A percentile compares a stretch with the other conserved stretches of the same genome.
These are phyloP conservation scores for Cryptococcus sp. DNA, from an alignment of 1,284 basidiomycete species.

Conservation along the genomic window DNA sequence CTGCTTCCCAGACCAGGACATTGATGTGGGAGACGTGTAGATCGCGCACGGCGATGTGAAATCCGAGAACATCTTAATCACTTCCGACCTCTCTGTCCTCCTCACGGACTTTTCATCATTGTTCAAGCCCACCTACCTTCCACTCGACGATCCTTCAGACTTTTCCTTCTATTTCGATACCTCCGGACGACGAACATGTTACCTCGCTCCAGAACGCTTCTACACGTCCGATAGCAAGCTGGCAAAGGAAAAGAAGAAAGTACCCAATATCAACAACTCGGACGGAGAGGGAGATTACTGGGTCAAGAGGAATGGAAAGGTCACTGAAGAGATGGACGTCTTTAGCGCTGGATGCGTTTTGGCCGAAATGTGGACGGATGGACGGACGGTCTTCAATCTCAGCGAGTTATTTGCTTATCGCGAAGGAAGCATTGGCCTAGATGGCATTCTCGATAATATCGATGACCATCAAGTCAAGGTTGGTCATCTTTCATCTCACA, in stretches of 20 bases:
- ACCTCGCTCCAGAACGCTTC: slow-evolving; percentile 95
- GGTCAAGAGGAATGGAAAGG: slow-evolving; percentile 67
- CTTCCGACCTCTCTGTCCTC: slow-evolving; percentile 93
- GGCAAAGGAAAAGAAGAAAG: slow-evolving; percentile 61
- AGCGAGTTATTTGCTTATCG: slow-evolving; percentile 96
- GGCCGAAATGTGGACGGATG: slow-evolving; percentile 94
- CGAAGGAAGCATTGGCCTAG: slow-evolving; percentile 77
- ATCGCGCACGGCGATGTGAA: slow-evolving; percentile 97
- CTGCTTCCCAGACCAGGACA: not conserved
- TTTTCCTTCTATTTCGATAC: slow-evolving; percentile 99
- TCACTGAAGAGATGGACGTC: slow-evolving; percentile 97
- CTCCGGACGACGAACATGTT: slow-evolving; percentile 88
- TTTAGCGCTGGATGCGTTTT: slow-evolving; percentile 96
- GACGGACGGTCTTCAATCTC: slow-evolving; percentile 88
- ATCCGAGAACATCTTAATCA: slow-evolving; percentile 95
- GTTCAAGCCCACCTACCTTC: slow-evolving; percentile 94
- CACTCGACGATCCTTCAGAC: slow-evolving; percentile 94
- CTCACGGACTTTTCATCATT: slow-evolving; percentile 91
- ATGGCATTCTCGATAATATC: slow-evolving; percentile 71
- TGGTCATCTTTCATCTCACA: slow-evolving; percentile 44
- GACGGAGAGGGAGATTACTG: slow-evolving; percentile 35
- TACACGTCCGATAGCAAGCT: slow-evolving; percentile 76
- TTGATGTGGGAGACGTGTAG: slow-evolving; percentile 49
- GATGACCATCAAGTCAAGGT: slow-evolving; percentile 80
- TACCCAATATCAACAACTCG: slow-evolving; percentile 44